Evolutionary conservation across 2,329 filamentous ascomycete species (phyloP).

Genomic region (Botrytis hyacinthi): DNA sequence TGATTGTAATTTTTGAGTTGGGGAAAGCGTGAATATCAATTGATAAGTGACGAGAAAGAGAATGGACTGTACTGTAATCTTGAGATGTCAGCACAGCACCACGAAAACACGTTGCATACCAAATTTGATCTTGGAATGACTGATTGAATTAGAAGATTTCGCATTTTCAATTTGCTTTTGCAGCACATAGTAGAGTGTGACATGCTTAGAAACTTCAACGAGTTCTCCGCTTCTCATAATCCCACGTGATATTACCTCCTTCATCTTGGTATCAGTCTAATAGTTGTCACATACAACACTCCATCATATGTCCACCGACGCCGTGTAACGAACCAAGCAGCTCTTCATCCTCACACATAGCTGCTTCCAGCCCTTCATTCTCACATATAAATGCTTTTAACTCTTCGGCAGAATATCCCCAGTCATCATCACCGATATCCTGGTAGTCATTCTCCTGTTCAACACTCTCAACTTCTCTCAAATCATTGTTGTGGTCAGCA

Average conservation of each 20-base stretch:
- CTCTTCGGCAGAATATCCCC: background rate
- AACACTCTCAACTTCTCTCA: background rate
- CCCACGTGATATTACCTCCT: background rate
- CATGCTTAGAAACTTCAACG: background rate
- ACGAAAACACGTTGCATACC: background rate
- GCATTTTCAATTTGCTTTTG: fast-evolving
- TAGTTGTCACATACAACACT: background rate
- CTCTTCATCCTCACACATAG: background rate
- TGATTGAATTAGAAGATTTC: background rate
- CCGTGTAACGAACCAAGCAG: background rate
- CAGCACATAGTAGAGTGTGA: background rate
- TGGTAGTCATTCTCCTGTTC: background rate
- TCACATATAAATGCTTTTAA: background rate
- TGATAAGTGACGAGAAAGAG: no score
- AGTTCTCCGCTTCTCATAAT: background rate
- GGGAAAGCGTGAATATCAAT: background rate
- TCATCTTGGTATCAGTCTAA: background rate
- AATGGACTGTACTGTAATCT: background rate
- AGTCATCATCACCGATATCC: background rate
- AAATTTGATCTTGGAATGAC: background rate
- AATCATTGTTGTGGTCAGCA: background rate
- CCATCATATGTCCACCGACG: background rate
- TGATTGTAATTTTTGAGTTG: background rate
- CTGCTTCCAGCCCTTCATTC: background rate
- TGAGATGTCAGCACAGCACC: background rate